Evolutionary conservation across 169 alveolate genomes (phyloP).

Genomic region (Plasmodium gonderi): DNA sequence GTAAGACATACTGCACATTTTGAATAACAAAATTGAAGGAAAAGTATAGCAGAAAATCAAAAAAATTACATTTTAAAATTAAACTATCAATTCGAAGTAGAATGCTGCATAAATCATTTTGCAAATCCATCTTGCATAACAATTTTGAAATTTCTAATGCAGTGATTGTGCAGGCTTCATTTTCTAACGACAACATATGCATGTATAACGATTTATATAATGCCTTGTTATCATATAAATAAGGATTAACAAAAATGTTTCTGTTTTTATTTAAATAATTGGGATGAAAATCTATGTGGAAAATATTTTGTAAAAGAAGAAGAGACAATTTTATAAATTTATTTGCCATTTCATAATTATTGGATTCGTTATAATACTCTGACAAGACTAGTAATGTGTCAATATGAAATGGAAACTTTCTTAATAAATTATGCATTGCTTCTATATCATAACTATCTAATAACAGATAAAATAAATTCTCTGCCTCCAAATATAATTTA

Average conservation of each 20-base stretch:
- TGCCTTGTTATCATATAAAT: constrained; percentile 23
- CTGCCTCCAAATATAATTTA: constrained; percentile 45
- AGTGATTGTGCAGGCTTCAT: constrained; percentile 54
- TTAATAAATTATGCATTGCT: constrained; percentile 21
- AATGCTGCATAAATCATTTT: constrained; percentile 23
- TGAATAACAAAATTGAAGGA: constrained; percentile 56
- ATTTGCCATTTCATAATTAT: constrained; percentile 38
- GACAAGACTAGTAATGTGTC: constrained; percentile 35
- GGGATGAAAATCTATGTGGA: constrained; percentile 37
- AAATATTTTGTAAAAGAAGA: constrained; percentile 30
- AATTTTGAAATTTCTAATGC: constrained; percentile 33
- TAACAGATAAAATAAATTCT: constrained; percentile 22
- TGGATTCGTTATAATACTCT: constrained; percentile 38
- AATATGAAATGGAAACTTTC: constrained; percentile 37
- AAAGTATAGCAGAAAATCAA: constrained; percentile 23
- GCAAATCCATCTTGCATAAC: constrained; percentile 24
- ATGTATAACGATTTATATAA: constrained; percentile 40
- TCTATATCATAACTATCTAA: constrained; percentile 48
- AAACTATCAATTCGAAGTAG: constrained; percentile 33
- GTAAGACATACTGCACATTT: constrained; percentile 27
- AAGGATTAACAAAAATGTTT: constrained; percentile 23
- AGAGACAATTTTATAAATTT: constrained; percentile 30
- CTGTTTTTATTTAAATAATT: not conserved
- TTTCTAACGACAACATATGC: constrained; percentile 47
- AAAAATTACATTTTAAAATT: constrained; percentile 29